Base-by-base conservation (phyloP, 257 asterid genomes). In the Gardenia jasminoides region DNA sequence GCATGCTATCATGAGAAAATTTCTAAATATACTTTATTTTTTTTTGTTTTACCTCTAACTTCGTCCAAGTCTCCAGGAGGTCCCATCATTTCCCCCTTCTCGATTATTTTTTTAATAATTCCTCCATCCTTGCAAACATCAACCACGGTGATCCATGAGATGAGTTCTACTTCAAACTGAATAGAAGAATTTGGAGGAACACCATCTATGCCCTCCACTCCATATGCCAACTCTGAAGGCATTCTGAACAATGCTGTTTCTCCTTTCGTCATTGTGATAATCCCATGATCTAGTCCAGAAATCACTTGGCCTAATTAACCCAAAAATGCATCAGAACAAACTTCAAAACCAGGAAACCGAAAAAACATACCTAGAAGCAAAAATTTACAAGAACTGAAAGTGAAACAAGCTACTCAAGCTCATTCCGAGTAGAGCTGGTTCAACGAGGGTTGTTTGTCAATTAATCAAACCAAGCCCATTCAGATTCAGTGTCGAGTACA, bases 71-170 rank as follows among this genome's bases (percentile, higher is more conserved):
- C 92, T 76, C 85, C 84, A 76, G 97, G 97, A 79, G 92, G 93
- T 75, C 93, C 95, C 75, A 78, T 54, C 36, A 76, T 80, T 56
- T 88, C 93, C 39, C 97, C 97, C 76, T 78, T 83, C 85, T 84
- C 86, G 75, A 90, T 69, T 68, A 90, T 83, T 80, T 82, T 90
- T 88, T 92, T 90, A 78, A 90, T 82, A 78, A 90, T 88, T 66
- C 92, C 97, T 83, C 95, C 93, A 78, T 90, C 95, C 86, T 84
- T 92, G 90, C 89, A 88, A 64, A 92, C 70, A 84, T 92, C 94
- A 67, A 92, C 85, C 77, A 92, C 91, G 2, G 86, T 81, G 84
- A 88, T 87, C 94, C 97, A 92, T 31, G 94, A 92, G 76, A 88
- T 43, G 67, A 92, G 94, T 73, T 90, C 97, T 54, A 92, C 91